Evolutionary conservation across 495 filamentous ascomycete species (phyloP), one percentile per base, ranked within the genome.

Genomic region (Xylaria longipes): DNA sequence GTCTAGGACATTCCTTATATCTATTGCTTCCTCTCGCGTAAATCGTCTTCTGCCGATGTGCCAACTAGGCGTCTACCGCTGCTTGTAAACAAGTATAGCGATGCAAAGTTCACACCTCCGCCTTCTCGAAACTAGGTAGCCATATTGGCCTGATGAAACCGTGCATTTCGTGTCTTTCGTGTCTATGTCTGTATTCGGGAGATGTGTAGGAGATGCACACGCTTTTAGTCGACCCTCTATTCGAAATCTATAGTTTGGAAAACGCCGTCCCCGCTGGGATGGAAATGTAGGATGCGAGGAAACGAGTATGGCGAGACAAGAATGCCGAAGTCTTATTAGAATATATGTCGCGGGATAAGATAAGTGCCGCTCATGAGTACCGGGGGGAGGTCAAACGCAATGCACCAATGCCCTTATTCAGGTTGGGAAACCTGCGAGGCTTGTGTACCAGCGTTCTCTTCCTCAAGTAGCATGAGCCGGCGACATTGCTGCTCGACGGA

Each of bases 401-500:
- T 31, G 17, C 25, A 5, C 25, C 25, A 6, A 29, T 22, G 5
- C 27, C 14, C 25, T 27, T 22, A 60, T 17, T 31, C 27, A 29
- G 27, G 5, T 58, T 37, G 54, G 20, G 25, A 43, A 29, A 15
- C 37, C 5, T 56, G 39, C 12, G 61, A 43, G 25, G 46, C 46
- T 43, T 71, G 50, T 33, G 61, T 39, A 17, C 37, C 37, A 33
- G 46, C 35, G 33, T 1, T 33, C 62, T 71, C 73, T 50, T 69
- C 77, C 7, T 73, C 71, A 41, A 79, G 31, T 15, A 79, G 70
- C 77, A 79, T 79, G 35, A 72, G 73, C 64, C 66, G 69, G 29
- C 71, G 75, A 67, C 77, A 79, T 29, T 76, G 74, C 17, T 77
- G 74, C 65, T 77, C 75, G 9, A 77, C 76, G 0, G 78, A 75